Evolutionary conservation across 306 rosid species (phyloP).

Genomic region (Gleditsia sinensis): DNA sequence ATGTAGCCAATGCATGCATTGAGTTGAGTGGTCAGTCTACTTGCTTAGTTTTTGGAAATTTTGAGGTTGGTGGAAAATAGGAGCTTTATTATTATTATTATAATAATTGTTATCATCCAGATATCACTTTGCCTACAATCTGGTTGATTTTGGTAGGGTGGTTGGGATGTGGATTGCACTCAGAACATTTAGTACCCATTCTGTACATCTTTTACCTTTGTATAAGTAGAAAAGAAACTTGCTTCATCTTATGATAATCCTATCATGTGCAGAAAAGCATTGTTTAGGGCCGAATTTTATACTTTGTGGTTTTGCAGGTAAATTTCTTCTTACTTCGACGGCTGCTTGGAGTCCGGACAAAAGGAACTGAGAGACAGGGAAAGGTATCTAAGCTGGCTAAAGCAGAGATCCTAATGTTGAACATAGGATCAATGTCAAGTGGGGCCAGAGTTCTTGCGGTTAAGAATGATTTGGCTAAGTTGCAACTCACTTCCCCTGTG

Average conservation of each 20-base stretch:
- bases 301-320: slow-evolving; percentile 59
- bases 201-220: neutral
- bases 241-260: neutral
- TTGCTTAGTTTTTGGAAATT: neutral
- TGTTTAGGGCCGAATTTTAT: slow-evolving; percentile 9
- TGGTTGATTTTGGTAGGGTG: neutral
- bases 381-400: slow-evolving; percentile 87
- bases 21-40: neutral
- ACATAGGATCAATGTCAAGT: slow-evolving; percentile 96
- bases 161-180: neutral
- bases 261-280: neutral
- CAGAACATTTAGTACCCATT: neutral
- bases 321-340: slow-evolving; percentile 92
- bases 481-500: slow-evolving; percentile 94
- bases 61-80: neutral
- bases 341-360: slow-evolving; percentile 91
- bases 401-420: slow-evolving; percentile 93
- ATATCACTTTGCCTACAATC: neutral
- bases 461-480: slow-evolving; percentile 83
- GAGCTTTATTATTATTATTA: neutral
- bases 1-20: neutral
- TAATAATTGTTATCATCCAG: neutral
- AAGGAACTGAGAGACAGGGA: slow-evolving; percentile 93
- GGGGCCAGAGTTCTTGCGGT: slow-evolving; percentile 91
- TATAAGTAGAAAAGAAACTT: neutral